Conservation (phyloP, 306 rosid species). For the Psophocarpus tetragonolobus region DNA sequence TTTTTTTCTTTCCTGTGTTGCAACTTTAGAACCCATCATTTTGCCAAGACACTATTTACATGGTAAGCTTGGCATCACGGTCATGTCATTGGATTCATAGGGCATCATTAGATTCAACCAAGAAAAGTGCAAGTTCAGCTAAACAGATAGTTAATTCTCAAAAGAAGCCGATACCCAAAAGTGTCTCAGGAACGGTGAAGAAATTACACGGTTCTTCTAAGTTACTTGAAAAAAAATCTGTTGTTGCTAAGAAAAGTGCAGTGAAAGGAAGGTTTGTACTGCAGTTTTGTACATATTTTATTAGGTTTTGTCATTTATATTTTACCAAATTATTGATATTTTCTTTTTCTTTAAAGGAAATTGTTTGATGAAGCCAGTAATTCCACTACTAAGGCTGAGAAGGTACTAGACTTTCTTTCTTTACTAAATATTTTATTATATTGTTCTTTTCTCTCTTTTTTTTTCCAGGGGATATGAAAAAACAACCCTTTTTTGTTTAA, state of each 20-base stretch:
- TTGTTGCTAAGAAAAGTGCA: constrained; percentile 26
- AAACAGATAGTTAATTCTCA: constrained; percentile 40
- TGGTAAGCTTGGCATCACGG: constrained; percentile 73
- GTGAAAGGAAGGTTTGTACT: constrained; percentile 65
- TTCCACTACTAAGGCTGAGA: constrained; percentile 46
- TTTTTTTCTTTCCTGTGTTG: constrained; percentile 21
- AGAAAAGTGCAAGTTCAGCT: constrained; percentile 44
- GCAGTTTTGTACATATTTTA: constrained; percentile 7
- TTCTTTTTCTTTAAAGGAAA: constrained; percentile 54
- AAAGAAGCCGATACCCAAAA: constrained; percentile 42
- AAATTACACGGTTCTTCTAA: constrained; percentile 42
- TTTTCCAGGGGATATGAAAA: not conserved
- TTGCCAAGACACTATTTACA: constrained; percentile 83
- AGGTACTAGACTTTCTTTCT: constrained; percentile 50
- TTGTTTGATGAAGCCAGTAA: constrained; percentile 57
- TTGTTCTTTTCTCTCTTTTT: not conserved
- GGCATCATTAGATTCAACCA: constrained; percentile 34
- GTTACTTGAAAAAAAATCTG: constrained; percentile 54
- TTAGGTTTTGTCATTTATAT: constrained; percentile 2
- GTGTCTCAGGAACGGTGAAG: constrained; percentile 46
- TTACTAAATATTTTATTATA: not conserved
- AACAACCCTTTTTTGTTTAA: constrained; percentile 1
- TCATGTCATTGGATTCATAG: constrained; percentile 50
- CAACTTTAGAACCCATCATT: constrained; percentile 58
- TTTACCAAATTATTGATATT: not conserved